Base-by-base conservation (phyloP, 2,329 filamentous ascomycete genomes). In the Capronia epimyces region DNA sequence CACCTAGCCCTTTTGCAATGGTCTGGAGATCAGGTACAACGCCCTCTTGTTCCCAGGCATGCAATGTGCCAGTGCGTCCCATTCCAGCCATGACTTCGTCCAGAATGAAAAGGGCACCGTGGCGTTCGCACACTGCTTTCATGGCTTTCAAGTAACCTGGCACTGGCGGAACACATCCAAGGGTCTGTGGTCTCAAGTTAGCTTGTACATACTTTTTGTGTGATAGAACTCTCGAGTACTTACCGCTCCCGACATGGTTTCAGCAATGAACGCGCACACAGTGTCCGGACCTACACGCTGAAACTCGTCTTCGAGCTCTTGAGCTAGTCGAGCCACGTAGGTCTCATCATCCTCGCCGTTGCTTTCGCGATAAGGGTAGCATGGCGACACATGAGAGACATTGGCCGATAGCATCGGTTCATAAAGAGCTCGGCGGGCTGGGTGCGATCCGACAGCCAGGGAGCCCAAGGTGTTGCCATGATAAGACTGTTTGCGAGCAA, bases 401-500 rank as follows among this genome's bases (percentile, higher is more conserved):
- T 79, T 80, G 1, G 69, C 64, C 22, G 76, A 67, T 1, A 87
- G 68, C 20, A 85, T 72, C 1, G 75, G 73, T 58, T 82, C 77
- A 60, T 84, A 89, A 1, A 80, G 74, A 1, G 75, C 72, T 50
- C 82, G 76, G 29, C 86, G 75, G 3, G 71, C 70, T 3, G 75
- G 67, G 63, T 88, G 81, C 8, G 83, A 83, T 8, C 84, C 77
- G 13, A 84, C 71, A 0, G 78, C 77, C 47, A 89, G 72, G 1
- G 84, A 75, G 0, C 84, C 85, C 0, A 89, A 65, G 0, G 84
- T 88, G 22, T 76, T 81, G 4, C 86, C 86, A 60, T 89, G 86
- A 60, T 86, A 89, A 9, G 80, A 84, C 18, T 80, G 74, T 24
- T 78, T 68, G 13, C 85, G 76, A 4, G 81, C 74, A 59, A 89